These are phyloP conservation scores for Lunasporangiospora selenospora DNA, from an alignment of 192 early-diverging fungal genomes.

Conservation along the genomic window DNA sequence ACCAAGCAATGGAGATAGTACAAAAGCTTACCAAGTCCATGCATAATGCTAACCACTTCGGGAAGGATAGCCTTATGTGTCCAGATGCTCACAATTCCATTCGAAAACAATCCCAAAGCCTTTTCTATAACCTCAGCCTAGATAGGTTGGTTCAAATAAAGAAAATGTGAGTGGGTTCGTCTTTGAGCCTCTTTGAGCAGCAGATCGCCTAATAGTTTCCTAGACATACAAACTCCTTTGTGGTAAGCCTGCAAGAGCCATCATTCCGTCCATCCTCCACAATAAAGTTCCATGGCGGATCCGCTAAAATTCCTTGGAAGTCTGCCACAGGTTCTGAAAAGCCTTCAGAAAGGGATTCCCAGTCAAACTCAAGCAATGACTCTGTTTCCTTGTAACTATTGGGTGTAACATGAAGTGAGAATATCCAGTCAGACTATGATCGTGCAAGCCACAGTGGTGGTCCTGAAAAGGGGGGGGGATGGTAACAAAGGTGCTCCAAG, in stretches of 20 bases:
- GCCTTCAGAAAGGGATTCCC: conserved; percentile 29
- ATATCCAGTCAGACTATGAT: too few relatives aligned
- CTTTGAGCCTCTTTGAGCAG: not conserved
- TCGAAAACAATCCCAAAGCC: conserved; percentile 51
- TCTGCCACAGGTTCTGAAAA: conserved; percentile 26
- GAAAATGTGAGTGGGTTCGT: too few relatives aligned
- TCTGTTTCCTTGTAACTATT: conserved; percentile 22
- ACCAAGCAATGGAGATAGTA: too few relatives aligned
- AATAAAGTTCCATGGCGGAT: conserved; percentile 67
- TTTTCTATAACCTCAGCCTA: conserved; percentile 52
- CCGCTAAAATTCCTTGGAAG: conserved; percentile 61
- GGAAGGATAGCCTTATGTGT: conserved; percentile 61
- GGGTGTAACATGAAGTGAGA: not conserved
- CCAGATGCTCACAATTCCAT: conserved; percentile 63
- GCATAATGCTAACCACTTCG: conserved; percentile 62
- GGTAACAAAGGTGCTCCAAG: not conserved
- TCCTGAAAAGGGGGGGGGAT: not conserved
- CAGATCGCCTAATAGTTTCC: not conserved
- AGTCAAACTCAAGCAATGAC: conserved; percentile 29
- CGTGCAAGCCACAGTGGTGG: too few relatives aligned
- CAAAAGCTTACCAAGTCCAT: conserved; percentile 46
- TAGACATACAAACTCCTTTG: conserved; percentile 37
- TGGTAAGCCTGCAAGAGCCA: conserved; percentile 46
- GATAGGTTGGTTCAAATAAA: too few relatives aligned
- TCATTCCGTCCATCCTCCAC: conserved; percentile 56